Evolutionary conservation across 352 stramenopile genomes (phyloP).

Genomic region (Aphanomyces cochlioides): DNA sequence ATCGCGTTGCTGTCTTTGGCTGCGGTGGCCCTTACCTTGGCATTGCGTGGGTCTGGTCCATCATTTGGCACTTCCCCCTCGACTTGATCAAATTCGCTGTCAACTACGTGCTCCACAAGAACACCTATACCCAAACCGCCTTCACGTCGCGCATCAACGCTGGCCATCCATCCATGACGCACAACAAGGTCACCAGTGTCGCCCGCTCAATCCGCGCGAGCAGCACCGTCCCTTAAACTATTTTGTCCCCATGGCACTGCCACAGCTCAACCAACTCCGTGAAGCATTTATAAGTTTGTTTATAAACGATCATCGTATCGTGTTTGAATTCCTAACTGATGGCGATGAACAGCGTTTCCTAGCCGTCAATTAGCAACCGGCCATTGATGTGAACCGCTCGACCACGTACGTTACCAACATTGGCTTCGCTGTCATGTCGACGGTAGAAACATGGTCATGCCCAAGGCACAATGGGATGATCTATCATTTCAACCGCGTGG

Average conservation of each 20-base stretch:
- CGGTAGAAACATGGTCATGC: too few species aligned
- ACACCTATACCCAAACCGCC: conserved; percentile 55
- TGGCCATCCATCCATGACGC: conserved; percentile 58
- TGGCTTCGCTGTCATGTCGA: too few species aligned
- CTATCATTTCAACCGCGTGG: too few species aligned
- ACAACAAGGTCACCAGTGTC: conserved; percentile 56
- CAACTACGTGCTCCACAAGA: conserved; percentile 62
- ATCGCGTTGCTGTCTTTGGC: conserved; percentile 61
- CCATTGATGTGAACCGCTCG: too few species aligned
- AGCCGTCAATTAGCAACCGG: too few species aligned
- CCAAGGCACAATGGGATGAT: too few species aligned
- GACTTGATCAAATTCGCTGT: conserved; percentile 68
- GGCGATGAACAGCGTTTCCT: too few species aligned
- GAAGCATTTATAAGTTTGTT: too few species aligned
- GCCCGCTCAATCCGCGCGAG: conserved; percentile 62
- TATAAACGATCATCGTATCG: too few species aligned
- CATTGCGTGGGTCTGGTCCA: conserved; percentile 61
- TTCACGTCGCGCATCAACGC: conserved; percentile 76
- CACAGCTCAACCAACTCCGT: background rate
- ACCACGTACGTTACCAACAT: too few species aligned
- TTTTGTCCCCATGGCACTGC: background rate
- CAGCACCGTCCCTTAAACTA: conserved; percentile 23
- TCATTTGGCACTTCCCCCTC: conserved; percentile 70
- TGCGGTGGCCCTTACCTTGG: conserved; percentile 59
- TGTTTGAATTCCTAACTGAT: too few species aligned